Base-by-base conservation (phyloP, 345 rosid genomes). In the Corchorus olitorius region DNA sequence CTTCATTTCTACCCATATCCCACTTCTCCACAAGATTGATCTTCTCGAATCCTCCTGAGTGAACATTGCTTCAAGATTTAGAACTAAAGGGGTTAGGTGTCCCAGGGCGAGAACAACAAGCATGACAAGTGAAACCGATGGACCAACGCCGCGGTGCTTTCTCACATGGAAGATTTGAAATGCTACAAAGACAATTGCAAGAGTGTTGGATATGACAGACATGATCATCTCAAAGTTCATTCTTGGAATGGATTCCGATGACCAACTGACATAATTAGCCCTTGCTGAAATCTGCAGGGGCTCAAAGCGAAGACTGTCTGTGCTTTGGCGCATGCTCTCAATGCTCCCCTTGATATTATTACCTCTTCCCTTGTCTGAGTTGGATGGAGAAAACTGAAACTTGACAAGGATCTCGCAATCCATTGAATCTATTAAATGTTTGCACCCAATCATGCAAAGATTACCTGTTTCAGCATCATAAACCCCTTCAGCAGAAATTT, bases 381-480 rank as follows among this genome's bases (percentile, higher is more conserved):
- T 76, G 53, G 84, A n/a, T 17, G 89, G 83, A 75, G 93, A 75
- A 66, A 84, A 82, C 48, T 83, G 88, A 17, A 82, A 1, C 13
- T 6, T 76, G 72, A 89, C 63, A 37, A 75, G 72, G 58, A 86
- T 73, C 53, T 85, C 78, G 43, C 91, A 86, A 77, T 89, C 89
- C 72, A 12, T 15, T 11, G 83, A 78, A 33, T 49, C 54, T n/a
- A 45, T 62, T 7, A 73, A 35, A 35, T 70, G 60, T 43, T 79
- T 74, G 72, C 93, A 89, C 20, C 93, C 93, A 59, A 87, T 69
- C 93, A 89, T 80, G 76, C 91, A 86, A 12, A 89, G 67, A 27
- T 60, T 19, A n/a, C 89, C 89, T 3, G 81, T 87, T 37, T 75
- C 56, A 0, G 77, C 53, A 81, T 87, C 70, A 68, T 89, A 87